Evolutionary conservation across 1,284 basidiomycete species (phyloP).

Genomic region (Moesziomyces antarcticus): DNA sequence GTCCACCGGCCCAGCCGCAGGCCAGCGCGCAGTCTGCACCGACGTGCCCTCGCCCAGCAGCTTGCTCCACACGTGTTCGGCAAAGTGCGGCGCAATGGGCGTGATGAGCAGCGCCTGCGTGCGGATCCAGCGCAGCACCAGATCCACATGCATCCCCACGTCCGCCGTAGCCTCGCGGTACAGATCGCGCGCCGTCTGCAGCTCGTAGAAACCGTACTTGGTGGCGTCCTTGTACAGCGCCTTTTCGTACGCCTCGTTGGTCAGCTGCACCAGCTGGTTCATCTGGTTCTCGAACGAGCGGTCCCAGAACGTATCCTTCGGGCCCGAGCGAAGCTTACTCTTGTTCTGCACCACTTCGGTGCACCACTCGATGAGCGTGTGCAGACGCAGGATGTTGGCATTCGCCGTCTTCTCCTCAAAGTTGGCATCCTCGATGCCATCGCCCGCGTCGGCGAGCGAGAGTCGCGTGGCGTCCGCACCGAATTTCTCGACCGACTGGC

Average conservation of each 20-base stretch:
- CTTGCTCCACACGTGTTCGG: constrained; percentile 86
- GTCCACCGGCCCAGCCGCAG: constrained; percentile 72
- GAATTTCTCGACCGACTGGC: constrained; percentile 73
- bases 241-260: constrained; percentile 74
- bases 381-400: constrained; percentile 92
- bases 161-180: constrained; percentile 89
- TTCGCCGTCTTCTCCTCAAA: constrained; percentile 99
- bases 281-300: constrained; percentile 91
- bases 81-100: constrained; percentile 93
- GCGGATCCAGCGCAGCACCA: constrained; percentile 82
- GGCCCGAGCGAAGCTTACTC: constrained; percentile 75
- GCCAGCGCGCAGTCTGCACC: constrained; percentile 85
- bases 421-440: constrained; percentile 96
- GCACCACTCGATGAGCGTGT: constrained; percentile 92
- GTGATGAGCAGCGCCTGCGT: constrained; percentile 81
- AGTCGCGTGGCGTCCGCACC: constrained; percentile 92
- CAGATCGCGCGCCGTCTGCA: constrained; percentile 91
- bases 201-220: constrained; percentile 95
- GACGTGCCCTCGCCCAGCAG: constrained; percentile 80
- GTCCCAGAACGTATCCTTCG: constrained; percentile 73
- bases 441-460: constrained; percentile 94
- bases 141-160: constrained; percentile 85
- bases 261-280: constrained; percentile 82
- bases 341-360: constrained; percentile 79
- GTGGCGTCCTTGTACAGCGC: constrained; percentile 95